Percentiles rank a stretch among this genome's conserved stretches.
These are phyloP conservation scores for Acacia confusa DNA, from an alignment of 306 rosid species.

Conservation along the genomic window DNA sequence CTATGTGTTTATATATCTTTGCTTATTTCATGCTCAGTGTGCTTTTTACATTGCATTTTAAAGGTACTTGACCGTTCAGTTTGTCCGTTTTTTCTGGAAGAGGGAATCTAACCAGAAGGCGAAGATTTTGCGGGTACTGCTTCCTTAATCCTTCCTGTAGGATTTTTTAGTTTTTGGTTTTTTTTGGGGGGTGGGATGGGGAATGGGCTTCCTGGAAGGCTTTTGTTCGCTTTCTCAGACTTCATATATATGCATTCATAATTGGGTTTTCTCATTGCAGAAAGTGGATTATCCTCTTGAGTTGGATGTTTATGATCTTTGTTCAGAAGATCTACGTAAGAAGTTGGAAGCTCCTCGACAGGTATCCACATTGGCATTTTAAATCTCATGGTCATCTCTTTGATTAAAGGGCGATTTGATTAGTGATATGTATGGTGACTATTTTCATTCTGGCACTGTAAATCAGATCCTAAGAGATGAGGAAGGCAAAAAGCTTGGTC, in stretches of 20 bases:
- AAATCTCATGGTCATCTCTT: slow-evolving; percentile 14
- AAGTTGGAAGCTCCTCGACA: slow-evolving; percentile 80
- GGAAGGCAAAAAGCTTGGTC: slow-evolving; percentile 85
- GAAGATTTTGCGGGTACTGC: slow-evolving; percentile 88
- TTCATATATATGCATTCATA: background rate
- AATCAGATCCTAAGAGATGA: slow-evolving; percentile 71
- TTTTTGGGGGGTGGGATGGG: background rate
- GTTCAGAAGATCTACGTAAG: slow-evolving; percentile 86
- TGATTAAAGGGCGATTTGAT: background rate
- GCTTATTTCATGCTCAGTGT: slow-evolving; percentile 15
- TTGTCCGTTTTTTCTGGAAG: slow-evolving; percentile 99
- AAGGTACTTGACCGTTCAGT: slow-evolving; percentile 95
- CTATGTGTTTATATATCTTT: slow-evolving; percentile 3
- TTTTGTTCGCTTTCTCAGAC: slow-evolving; percentile 22
- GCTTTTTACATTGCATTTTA: slow-evolving; percentile 21
- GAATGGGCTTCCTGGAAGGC: background rate
- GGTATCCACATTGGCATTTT: slow-evolving; percentile 51
- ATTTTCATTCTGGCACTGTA: slow-evolving; percentile 30
- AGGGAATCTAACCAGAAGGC: slow-evolving; percentile 99
- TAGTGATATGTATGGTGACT: slow-evolving; percentile 7
- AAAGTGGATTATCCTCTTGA: slow-evolving; percentile 97
- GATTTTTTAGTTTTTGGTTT: no score
- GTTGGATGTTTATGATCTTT: slow-evolving; percentile 90
- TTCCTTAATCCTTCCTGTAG: slow-evolving; percentile 1
- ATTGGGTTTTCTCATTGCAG: slow-evolving; percentile 50